These are phyloP conservation scores for Aphanomyces astaci DNA, from an alignment of 352 stramenopile genomes.

Conservation along the genomic window DNA sequence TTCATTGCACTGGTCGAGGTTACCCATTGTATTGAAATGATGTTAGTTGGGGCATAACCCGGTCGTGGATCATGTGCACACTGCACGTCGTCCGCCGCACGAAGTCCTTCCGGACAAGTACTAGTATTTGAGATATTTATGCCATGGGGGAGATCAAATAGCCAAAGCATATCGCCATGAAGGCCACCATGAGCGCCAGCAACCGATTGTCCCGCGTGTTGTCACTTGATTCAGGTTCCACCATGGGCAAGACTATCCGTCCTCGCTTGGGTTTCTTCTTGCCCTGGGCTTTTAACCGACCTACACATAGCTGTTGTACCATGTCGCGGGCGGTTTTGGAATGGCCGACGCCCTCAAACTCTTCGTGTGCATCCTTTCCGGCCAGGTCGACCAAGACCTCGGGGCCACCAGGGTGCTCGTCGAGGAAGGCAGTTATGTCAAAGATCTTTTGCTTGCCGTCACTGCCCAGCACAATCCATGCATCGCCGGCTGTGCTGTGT, in stretches of 20 bases:
- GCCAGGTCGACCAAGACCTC: conserved; percentile 96
- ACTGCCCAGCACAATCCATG: conserved; percentile 78
- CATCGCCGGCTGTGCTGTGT: conserved; percentile 73
- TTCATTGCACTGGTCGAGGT: too few species aligned
- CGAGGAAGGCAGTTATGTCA: conserved; percentile 96
- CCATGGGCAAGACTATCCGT: conserved; percentile 1
- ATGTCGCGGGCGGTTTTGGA: conserved; percentile 92
- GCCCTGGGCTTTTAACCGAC: conserved; percentile 76
- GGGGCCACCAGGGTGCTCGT: conserved; percentile 97
- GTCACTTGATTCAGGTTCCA: conserved; percentile 21
- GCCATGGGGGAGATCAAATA: conserved; percentile 2
- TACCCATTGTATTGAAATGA: too few species aligned
- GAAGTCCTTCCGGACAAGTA: too few species aligned
- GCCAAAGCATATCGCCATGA: conserved; percentile 32
- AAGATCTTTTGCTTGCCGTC: conserved; percentile 89
- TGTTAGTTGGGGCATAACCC: too few species aligned
- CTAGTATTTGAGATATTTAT: background rate
- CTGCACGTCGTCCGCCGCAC: too few species aligned
- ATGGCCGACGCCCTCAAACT: conserved; percentile 97
- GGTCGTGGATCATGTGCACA: too few species aligned
- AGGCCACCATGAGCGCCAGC: conserved; percentile 30
- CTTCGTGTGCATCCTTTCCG: conserved; percentile 87
- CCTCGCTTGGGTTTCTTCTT: conserved; percentile 24
- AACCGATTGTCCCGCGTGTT: conserved; percentile 19
- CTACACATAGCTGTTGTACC: conserved; percentile 90